These are phyloP conservation scores for Pseudevernia furfuracea DNA, from an alignment of 495 filamentous ascomycete species.

Conservation along the genomic window DNA sequence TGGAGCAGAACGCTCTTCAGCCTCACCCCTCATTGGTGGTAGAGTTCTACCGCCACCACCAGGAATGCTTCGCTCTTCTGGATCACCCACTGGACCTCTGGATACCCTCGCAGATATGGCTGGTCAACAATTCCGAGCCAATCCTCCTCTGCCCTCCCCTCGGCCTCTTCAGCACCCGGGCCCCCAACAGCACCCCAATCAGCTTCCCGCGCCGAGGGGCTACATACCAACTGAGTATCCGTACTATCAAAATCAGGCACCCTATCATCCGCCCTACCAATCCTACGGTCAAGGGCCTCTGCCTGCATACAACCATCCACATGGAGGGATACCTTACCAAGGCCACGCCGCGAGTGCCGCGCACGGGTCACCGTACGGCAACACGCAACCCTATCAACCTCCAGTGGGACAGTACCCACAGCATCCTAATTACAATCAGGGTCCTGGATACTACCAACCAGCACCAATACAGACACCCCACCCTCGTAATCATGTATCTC, in stretches of 20 bases:
- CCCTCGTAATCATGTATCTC: conserved; percentile 17
- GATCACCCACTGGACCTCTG: conserved; percentile 23
- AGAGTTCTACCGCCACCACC: conserved; percentile 26
- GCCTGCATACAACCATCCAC: conserved; percentile 16
- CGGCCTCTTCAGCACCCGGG: conserved; percentile 19
- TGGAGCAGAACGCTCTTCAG: conserved; percentile 22
- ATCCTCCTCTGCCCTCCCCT: conserved; percentile 22
- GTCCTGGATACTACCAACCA: conserved; percentile 23
- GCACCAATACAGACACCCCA: conserved; percentile 23
- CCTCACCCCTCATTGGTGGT: conserved; percentile 17
- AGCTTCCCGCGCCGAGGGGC: conserved; percentile 12
- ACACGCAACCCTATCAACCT: conserved; percentile 19
- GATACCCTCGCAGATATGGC: conserved; percentile 23
- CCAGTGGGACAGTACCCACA: conserved; percentile 18
- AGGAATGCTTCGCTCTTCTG: conserved; percentile 25
- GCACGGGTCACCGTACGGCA: conserved; percentile 10
- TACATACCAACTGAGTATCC: conserved; percentile 10
- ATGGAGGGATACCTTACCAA: conserved; percentile 20
- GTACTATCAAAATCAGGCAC: conserved; percentile 18
- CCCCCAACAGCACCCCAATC: conserved; percentile 21
- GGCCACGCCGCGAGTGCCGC: conserved; percentile 1
- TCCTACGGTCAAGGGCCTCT: conserved; percentile 19
- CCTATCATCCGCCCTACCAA: conserved; percentile 22
- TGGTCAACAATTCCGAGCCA: conserved; percentile 23
- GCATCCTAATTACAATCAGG: conserved; percentile 16